Evolutionary conservation across 495 filamentous ascomycete species (phyloP).

Genomic region (Annulohypoxylon stygium): DNA sequence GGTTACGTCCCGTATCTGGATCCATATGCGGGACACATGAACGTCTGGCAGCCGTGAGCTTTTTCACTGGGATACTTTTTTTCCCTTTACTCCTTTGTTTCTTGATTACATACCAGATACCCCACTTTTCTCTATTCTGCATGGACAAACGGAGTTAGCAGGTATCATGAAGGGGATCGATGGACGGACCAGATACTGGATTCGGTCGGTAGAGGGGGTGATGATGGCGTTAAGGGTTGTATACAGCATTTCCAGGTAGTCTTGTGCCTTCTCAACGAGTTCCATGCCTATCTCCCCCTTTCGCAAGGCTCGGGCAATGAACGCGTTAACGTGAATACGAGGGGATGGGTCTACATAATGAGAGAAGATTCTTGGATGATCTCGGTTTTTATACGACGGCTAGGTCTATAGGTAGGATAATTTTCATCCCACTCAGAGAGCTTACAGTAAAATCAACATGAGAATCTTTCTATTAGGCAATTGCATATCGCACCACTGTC

Average conservation of each 20-base stretch:
- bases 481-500: no score
- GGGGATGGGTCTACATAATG: neutral
- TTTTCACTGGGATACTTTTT: neutral
- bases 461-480: no score
- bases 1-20: neutral
- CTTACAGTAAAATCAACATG: no score
- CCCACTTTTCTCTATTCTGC: conserved; percentile 2
- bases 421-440: neutral
- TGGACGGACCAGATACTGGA: neutral
- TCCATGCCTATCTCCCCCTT: neutral
- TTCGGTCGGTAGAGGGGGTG: neutral
- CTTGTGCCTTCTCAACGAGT: neutral
- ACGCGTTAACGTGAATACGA: neutral
- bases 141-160: neutral
- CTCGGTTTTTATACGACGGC: neutral
- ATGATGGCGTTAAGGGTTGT: neutral
- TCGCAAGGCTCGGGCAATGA: neutral
- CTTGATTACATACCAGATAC: neutral
- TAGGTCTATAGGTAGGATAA: neutral
- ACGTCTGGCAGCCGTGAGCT: neutral
- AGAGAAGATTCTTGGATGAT: neutral
- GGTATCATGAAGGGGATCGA: neutral
- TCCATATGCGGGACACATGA: neutral
- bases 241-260: conserved; percentile 4
- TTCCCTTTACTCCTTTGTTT: neutral